Base-by-base conservation (phyloP, 441 rosid genomes). In the Populus hybrid region DNA sequence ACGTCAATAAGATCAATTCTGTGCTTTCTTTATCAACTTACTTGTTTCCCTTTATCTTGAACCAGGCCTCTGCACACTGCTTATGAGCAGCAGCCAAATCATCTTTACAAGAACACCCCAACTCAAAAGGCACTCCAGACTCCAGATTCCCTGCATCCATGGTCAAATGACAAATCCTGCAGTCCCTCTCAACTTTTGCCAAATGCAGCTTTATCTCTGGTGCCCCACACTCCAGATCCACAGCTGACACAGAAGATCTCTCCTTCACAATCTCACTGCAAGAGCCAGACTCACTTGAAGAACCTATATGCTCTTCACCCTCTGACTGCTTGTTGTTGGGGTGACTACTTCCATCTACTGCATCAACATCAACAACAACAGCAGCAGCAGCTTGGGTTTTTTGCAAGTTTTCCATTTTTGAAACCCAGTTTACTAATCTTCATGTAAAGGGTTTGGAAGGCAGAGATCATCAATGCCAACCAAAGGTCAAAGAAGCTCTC, bases 31-130 rank as follows among this genome's bases (percentile, higher is more conserved):
- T 12, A 32, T 30, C 18, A 16, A 81, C 91, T 89, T 75, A 91
- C 95, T 87, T 90, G 87, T 94, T 91, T 82, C 98, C 99, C 80
- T 85, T 30, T 30, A 30, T 30, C 4, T 30, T 30, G 32, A 30
- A 30, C 32, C 32, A 30, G 32, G 32, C 32, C 68, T 93, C 98
- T 21, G 98, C 99, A 72, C 98, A 95, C 50, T 91, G 91, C 84
- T 84, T 95, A 81, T 95, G 99, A 76, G 98, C 98, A 87, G 90
- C 87, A 68, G 95, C 97, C 81, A 95, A 84, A 87, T 95, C 99
- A 18, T 85, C 87, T 76, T 93, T 95, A 82, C 99, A 95, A 59
- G 94, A 94, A 83, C 99, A 95, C 10, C 98, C 98, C 82, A 95
- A 76, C 80, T 89, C 90, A 66, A 95, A 90, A 61, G 89, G 90